These are phyloP conservation scores for Akanthomyces muscarius DNA, from an alignment of 2,329 filamentous ascomycete species.

Conservation along the genomic window DNA sequence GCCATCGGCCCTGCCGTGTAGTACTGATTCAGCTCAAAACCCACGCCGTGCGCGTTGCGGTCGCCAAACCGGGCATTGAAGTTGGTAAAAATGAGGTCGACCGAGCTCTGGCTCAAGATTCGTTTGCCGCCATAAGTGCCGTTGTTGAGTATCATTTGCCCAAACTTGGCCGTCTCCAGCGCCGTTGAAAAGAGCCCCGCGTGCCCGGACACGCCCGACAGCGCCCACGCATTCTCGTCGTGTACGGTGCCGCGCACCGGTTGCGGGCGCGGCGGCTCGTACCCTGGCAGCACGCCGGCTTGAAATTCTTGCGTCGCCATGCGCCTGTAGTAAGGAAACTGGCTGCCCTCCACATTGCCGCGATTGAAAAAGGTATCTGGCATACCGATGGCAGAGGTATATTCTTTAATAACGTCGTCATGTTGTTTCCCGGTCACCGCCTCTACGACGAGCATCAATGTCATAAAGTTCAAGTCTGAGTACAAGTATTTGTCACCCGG, in stretches of 20 bases:
- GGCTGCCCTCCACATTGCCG: conserved; percentile 27
- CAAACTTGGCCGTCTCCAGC: conserved; percentile 28
- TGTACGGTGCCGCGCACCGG: conserved; percentile 36
- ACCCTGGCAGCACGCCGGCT: conserved; percentile 26
- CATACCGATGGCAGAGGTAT: conserved; percentile 28
- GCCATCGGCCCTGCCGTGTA: conserved; percentile 30
- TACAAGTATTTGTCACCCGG: conserved; percentile 30
- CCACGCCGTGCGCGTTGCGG: conserved; percentile 27
- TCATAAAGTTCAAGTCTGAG: conserved; percentile 35
- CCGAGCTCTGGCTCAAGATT: conserved; percentile 26
- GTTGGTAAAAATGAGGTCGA: conserved; percentile 32
- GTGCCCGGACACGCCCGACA: conserved; percentile 33
- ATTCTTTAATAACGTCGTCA: conserved; percentile 26
- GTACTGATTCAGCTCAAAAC: conserved; percentile 32
- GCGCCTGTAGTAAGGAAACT: conserved; percentile 23
- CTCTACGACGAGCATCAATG: conserved; percentile 28
- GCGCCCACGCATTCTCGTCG: conserved; percentile 34
- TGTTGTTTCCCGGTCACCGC: conserved; percentile 24
- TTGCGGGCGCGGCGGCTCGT: conserved; percentile 32
- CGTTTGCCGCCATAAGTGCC: conserved; percentile 30
- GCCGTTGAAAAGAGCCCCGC: conserved; percentile 34
- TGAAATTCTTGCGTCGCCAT: conserved; percentile 32
- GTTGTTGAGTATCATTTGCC: conserved; percentile 36
- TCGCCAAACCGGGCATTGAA: conserved; percentile 28
- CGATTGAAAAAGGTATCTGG: conserved; percentile 32